phyloP scores from a whole-genome alignment of 176 grass and related monocot species.

The Alloteropsis semialata region DNA sequence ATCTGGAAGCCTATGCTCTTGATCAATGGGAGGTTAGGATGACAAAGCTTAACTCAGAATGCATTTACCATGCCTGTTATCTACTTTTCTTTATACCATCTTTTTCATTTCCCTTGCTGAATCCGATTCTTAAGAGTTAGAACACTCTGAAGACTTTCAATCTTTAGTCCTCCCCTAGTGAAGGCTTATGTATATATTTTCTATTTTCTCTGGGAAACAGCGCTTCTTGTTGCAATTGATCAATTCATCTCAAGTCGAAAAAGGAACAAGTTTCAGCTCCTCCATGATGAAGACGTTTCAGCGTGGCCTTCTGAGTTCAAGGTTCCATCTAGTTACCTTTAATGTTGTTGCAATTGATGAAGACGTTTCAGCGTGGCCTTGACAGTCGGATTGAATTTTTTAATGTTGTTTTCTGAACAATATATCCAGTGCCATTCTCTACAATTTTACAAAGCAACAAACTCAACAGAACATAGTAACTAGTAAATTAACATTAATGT shows the following conservation, averaged over 20 bases:
- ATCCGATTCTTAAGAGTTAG: neutral
- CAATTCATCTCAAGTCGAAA: constrained; percentile 91
- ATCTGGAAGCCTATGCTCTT: constrained; percentile 72
- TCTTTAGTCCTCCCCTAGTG: neutral
- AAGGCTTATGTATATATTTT: neutral
- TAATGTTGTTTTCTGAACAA: neutral
- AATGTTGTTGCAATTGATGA: too few relatives aligned
- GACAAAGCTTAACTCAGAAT: constrained; percentile 2
- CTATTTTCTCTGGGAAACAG: constrained; percentile 34
- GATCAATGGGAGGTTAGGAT: constrained; percentile 88
- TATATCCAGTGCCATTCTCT: neutral
- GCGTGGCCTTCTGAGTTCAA: constrained; percentile 83
- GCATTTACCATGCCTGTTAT: constrained; percentile 15
- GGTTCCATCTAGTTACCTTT: constrained; percentile 46
- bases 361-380: too few relatives aligned
- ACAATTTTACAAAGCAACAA: neutral
- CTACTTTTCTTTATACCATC: constrained; percentile 7
- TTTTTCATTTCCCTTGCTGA: constrained; percentile 7
- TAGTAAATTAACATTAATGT: constrained; percentile 8
- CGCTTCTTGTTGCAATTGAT: constrained; percentile 94
- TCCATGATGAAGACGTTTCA: constrained; percentile 92
- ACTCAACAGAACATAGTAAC: neutral
- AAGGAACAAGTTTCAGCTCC: constrained; percentile 64
- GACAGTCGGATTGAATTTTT: neutral
- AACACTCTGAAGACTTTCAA: neutral